Base-by-base conservation (phyloP, 495 filamentous ascomycete genomes). In the Tuber magnatum region DNA sequence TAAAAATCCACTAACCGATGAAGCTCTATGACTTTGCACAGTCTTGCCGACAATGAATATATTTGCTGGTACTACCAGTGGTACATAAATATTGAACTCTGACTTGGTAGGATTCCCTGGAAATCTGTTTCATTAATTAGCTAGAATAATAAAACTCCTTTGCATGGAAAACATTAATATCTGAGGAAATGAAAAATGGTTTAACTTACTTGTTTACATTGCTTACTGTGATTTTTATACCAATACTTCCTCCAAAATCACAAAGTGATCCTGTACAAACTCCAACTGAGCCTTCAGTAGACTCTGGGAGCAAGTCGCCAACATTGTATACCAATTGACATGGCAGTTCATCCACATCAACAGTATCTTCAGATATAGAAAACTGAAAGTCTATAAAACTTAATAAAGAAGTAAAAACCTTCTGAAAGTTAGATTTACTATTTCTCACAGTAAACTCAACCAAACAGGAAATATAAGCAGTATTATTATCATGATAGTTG, bases 191-290 rank as follows among this genome's bases (percentile, higher is more conserved):
- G 24, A n/a, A 51, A 51, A n/a, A 32, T 8, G 35, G 4, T 35
- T 71, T 44, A 71, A 71, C 70, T 41, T 44, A 73, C 71, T 73
- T 5, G 8, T 65, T 40, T 20, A 41, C 68, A 24, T 68, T 28
- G 1, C 6, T 39, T 14, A 73, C 28, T 38, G 39, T 73, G 16
- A 68, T 35, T 24, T 41, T 22, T 24, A 65, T 14, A 24, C 39
- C 1, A 12, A 42, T 68, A 22, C 9, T 35, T 6, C n/a, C 16
- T 65, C 72, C 24, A 51, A 68, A 65, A 43, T 73, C 72, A 41
- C 72, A 73, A 14, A 73, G 16, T 28, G n/a, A 40, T n/a, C 72
- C 72, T 18, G 22, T 65, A 28, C 38, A 43, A 1, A 73, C 44
- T 7, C 39, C 48, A 42, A 73, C 51, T 6, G 38, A 73, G 20